Base-by-base conservation (phyloP, 495 filamentous ascomycete genomes). In the Trichoderma virens region DNA sequence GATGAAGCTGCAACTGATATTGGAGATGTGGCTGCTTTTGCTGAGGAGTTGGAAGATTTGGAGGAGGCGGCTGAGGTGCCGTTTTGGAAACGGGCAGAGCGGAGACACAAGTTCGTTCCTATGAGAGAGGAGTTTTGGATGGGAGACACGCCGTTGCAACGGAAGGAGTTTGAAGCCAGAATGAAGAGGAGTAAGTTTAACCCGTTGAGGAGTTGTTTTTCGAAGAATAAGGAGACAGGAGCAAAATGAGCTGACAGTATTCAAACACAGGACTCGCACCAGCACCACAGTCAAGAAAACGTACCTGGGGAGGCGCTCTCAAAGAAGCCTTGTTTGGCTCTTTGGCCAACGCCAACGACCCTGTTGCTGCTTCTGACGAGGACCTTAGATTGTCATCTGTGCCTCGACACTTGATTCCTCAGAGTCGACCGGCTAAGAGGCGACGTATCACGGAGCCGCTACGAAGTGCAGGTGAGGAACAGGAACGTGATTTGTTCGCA, bases 101-200 rank as follows among this genome's bases (percentile, higher is more conserved):
- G 14, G 59, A 23, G 31, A 11, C 31, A 18, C 20, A 39, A 38
- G 59, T 35, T 39, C 23, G 23, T 61, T 8, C 59, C 59, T 25
- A 18, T 16, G 9, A 56, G 23, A 16, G 14, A 16, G 3, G 35
- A 35, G 30, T 61, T 61, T 18, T 38, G 30, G 31, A 39, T 35
- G 59, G 59, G 59, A 9, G 35, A 61, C 31, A 61, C 59, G 14
- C 59, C 31, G 20, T 27, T 34, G 18, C 59, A 61, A n/a, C 11
- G 23, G 30, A 61, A 14, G 23, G 30, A 9, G 59, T 38, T 61
- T 61, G 35, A 35, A 5, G 13, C 14, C 5, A n/a, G 59, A 27
- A 61, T 61, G 59, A 39, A 38, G 31, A 61, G 6, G 59, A 61
- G 59, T 61, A 27, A 61, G 59, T 61, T 23, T 6, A 61, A 18